A percentile compares a stretch with the other conserved stretches of the same genome.
These are phyloP conservation scores for Strigomonas oncopelti DNA, from an alignment of 208 protist species.

Conservation along the genomic window DNA sequence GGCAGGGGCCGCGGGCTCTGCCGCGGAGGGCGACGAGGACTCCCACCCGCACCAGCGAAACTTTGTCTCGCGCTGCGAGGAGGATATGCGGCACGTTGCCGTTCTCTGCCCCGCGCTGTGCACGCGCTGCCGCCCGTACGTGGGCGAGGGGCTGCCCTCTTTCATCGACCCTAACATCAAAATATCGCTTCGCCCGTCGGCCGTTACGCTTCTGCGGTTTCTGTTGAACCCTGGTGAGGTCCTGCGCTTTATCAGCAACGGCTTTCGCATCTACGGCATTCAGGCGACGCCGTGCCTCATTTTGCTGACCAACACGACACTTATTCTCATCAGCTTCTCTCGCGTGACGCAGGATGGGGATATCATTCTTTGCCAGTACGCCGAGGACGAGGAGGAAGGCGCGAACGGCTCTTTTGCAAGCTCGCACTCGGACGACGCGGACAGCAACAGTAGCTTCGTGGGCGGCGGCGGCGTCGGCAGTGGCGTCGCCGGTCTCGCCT, in stretches of 20 bases:
- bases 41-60: background rate
- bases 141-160: conserved; percentile 20
- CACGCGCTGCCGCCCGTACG: conserved; percentile 53
- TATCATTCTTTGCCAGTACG: conserved; percentile 73
- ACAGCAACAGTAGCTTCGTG: background rate
- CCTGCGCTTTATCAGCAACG: conserved; percentile 84
- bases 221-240: conserved; percentile 66
- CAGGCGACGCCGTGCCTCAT: conserved; percentile 82
- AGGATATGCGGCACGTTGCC: conserved; percentile 60
- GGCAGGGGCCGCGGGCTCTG: no score
- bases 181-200: conserved; percentile 45
- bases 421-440: conserved; percentile 9
- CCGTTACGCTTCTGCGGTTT: conserved; percentile 65
- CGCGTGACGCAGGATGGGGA: conserved; percentile 72
- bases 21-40: background rate
- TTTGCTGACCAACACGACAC: conserved; percentile 56
- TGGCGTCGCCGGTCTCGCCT: background rate
- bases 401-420: conserved; percentile 8
- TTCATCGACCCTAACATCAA: conserved; percentile 49
- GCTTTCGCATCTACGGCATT: conserved; percentile 83
- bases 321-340: conserved; percentile 75
- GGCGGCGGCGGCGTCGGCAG: conserved; percentile 1
- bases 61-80: conserved; percentile 39
- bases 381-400: conserved; percentile 16
- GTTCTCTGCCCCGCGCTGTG: conserved; percentile 52